Evolutionary conservation across 1,139 yeast species (phyloP).

Genomic region (Protomyces inouyei): DNA sequence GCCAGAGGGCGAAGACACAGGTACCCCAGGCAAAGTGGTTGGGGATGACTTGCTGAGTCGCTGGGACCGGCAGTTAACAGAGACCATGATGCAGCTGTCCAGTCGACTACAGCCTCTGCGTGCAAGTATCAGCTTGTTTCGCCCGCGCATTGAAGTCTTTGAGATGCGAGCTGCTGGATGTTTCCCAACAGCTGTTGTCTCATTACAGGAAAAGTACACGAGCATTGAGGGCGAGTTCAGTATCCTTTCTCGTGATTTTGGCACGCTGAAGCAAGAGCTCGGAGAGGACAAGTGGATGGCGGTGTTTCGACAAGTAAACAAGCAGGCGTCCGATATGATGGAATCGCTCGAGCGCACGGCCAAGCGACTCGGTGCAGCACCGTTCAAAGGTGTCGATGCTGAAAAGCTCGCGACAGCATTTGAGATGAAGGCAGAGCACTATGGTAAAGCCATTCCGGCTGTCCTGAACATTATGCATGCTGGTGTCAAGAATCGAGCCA

Average conservation of each 20-base stretch:
- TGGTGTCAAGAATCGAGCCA: slow-evolving; percentile 14
- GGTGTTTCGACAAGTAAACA: slow-evolving; percentile 19
- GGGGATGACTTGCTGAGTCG: slow-evolving; percentile 9
- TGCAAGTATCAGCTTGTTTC: slow-evolving; percentile 13
- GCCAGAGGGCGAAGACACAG: slow-evolving; percentile 26
- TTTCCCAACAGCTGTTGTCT: slow-evolving; percentile 13
- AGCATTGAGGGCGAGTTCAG: background rate
- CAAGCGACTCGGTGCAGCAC: background rate
- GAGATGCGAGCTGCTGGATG: slow-evolving; percentile 2
- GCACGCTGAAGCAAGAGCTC: slow-evolving; percentile 13
- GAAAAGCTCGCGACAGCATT: background rate
- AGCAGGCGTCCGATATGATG: slow-evolving; percentile 24
- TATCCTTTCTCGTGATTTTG: background rate
- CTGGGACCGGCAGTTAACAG: slow-evolving; percentile 19
- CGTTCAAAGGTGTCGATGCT: background rate
- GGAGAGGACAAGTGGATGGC: slow-evolving; percentile 24
- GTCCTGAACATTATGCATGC: slow-evolving; percentile 18
- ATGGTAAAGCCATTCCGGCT: slow-evolving; percentile 20
- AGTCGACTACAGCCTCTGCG: slow-evolving; percentile 12
- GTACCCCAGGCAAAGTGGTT: slow-evolving; percentile 21
- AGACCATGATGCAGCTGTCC: slow-evolving; percentile 7
- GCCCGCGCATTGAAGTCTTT: slow-evolving; percentile 12
- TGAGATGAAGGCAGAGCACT: slow-evolving; percentile 16
- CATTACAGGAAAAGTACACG: background rate
- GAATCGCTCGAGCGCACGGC: slow-evolving; percentile 12